A percentile compares a stretch with the other conserved stretches of the same genome.
These are phyloP conservation scores for Hsuehochloa calcarea DNA, from an alignment of 176 grass and related monocot genomes.

Conservation along the genomic window DNA sequence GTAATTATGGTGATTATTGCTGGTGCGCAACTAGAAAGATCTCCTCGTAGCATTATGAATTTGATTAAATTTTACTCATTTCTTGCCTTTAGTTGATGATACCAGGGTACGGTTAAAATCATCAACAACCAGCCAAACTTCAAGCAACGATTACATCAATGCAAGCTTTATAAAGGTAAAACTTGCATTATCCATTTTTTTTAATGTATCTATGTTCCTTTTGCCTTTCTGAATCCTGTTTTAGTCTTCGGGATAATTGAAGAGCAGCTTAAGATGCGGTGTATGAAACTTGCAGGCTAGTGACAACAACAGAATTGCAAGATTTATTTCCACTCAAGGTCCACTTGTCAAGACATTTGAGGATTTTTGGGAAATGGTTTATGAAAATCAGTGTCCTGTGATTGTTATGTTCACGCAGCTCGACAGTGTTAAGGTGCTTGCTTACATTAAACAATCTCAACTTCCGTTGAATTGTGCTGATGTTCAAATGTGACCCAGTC, in stretches of 20 bases:
- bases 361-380: constrained; percentile 95
- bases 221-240: background rate
- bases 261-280: background rate
- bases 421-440: constrained; percentile 66
- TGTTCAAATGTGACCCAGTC: constrained; percentile 9
- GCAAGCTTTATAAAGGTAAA: constrained; percentile 84
- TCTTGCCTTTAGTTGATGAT: constrained; percentile 59
- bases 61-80: constrained; percentile 7
- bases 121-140: constrained; percentile 20
- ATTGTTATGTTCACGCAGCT: constrained; percentile 93
- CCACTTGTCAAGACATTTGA: constrained; percentile 74
- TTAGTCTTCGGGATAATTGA: background rate
- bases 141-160: constrained; percentile 67
- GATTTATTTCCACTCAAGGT: constrained; percentile 89
- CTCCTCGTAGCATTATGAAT: background rate
- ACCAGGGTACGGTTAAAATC: constrained; percentile 59
- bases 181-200: background rate
- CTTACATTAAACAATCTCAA: constrained; percentile 21
- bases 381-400: constrained; percentile 59
- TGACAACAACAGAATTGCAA: constrained; percentile 47
- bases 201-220: background rate
- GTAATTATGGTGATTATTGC: constrained; percentile 6
- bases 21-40: background rate
- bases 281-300: constrained; percentile 38
- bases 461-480: background rate